Base-by-base conservation (phyloP, 257 asterid genomes). In the Cordia subcordata region DNA sequence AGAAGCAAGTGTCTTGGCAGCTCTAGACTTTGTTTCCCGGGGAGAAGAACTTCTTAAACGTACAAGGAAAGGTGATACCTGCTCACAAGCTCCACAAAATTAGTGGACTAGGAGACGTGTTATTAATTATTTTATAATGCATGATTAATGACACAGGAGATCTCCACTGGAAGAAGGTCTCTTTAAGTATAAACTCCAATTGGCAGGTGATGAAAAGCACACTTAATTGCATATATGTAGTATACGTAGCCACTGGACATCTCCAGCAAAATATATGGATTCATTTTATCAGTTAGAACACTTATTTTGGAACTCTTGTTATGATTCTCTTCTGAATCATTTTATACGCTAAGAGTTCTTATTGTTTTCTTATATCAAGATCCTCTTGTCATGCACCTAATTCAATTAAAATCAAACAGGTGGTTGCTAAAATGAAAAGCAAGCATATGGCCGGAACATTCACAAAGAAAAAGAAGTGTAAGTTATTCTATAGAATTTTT, bases 391-490 rank as follows among this genome's bases (percentile, higher is more conserved):
- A 20, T 13, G 51, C 23, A 45, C 8, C 4, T 8, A 16, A 17
- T 49, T 19, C 8, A 54, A 35, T 54, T 72, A 55, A 59, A 63
- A 70, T 68, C 70, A 61, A 71, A 79, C 87, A 89, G 85, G 93
- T 86, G 47, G 71, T 89, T 66, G 87, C 78, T 14, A 86, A 89
- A 69, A 60, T 84, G 94, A 89, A 89, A 68, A 89, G 96, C 91
- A 89, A 84, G 77, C 78, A 86, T 64, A 86, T 89, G 72, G 96
- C 81, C 65, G 94, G 95, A 64, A 86, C 96, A 64, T 89, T 89
- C 77, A 89, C 95, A 23, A 89, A 89, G 96, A 89, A 88, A 67
- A 88, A 84, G 94, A 84, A 86, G 75, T 80, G 96, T 86, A 77
- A 49, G 85, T n/a, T 49, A 49, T 27, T 18, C 15, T 39, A 50